A percentile compares a stretch with the other conserved stretches of the same genome.
phyloP scores from a whole-genome alignment of 2,329 filamentous ascomycete genomes.

The Trichophyton simii region DNA sequence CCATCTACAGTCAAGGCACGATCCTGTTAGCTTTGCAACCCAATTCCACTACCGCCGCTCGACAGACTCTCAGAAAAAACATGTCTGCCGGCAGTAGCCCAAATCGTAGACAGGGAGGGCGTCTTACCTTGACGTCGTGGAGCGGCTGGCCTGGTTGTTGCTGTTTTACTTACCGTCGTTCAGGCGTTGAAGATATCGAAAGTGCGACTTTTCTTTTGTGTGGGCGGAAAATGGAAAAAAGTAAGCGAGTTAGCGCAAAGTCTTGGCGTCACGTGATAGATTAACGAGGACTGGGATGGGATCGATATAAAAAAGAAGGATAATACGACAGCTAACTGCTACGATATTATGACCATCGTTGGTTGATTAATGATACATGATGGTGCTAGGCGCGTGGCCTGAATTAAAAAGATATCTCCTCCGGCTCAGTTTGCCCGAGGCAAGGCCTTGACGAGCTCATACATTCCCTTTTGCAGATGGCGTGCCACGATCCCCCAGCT shows the following conservation, averaged over 20 bases:
- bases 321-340: not conserved
- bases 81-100: not conserved
- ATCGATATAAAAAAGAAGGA: not conserved
- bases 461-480: slow-evolving; percentile 11
- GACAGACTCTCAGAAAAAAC: not conserved
- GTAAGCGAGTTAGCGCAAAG: not conserved
- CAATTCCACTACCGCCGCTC: not conserved
- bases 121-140: slow-evolving; percentile 35
- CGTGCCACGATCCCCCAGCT: slow-evolving; percentile 14
- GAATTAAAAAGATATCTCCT: not conserved
- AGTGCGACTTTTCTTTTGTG: slow-evolving; percentile 1
- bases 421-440: not conserved
- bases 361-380: not conserved
- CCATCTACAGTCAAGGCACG: slow-evolving; percentile 52
- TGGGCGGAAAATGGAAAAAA: slow-evolving; percentile 1
- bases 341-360: not conserved
- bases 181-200: slow-evolving; percentile 14
- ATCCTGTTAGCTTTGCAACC: slow-evolving; percentile 5
- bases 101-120: not conserved
- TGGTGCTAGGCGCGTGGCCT: not conserved
- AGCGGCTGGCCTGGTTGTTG: slow-evolving; percentile 33
- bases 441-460: slow-evolving; percentile 11
- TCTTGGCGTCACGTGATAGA: not conserved
- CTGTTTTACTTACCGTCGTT: slow-evolving; percentile 27
- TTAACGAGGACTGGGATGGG: not conserved